Evolutionary conservation across 129 eudicot species (phyloP).

Genomic region (Arctium minus): DNA sequence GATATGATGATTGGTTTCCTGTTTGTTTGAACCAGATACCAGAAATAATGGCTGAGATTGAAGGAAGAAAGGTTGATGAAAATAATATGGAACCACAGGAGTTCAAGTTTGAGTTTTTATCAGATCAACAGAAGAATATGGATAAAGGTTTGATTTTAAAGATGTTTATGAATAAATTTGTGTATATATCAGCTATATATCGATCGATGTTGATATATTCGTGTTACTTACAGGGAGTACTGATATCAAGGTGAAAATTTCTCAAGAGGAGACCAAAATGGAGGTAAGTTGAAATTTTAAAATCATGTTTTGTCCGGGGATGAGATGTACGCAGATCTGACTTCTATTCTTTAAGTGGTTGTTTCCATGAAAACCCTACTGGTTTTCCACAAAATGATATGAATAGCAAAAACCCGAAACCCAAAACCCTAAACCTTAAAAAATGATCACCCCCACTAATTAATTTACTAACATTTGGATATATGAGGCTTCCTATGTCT

Average conservation of each 20-base stretch:
- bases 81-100: constrained; percentile 5
- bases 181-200: neutral
- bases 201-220: neutral
- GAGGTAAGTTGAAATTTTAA: constrained; percentile 23
- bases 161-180: neutral
- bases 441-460: no score
- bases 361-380: neutral
- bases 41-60: constrained; percentile 2
- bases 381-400: no score
- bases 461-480: no score
- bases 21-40: neutral
- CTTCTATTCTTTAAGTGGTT: neutral
- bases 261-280: constrained; percentile 24
- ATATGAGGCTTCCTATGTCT: no score
- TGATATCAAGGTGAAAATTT: constrained; percentile 16
- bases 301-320: neutral
- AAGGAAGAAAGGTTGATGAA: constrained; percentile 1
- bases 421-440: neutral
- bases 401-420: no score
- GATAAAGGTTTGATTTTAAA: constrained; percentile 15
- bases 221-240: constrained; percentile 27
- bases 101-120: neutral
- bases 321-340: neutral
- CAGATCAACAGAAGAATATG: constrained; percentile 1
- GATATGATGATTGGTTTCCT: neutral